These are phyloP conservation scores for Escallonia rubra DNA, from an alignment of 129 eudicot species.

Conservation along the genomic window DNA sequence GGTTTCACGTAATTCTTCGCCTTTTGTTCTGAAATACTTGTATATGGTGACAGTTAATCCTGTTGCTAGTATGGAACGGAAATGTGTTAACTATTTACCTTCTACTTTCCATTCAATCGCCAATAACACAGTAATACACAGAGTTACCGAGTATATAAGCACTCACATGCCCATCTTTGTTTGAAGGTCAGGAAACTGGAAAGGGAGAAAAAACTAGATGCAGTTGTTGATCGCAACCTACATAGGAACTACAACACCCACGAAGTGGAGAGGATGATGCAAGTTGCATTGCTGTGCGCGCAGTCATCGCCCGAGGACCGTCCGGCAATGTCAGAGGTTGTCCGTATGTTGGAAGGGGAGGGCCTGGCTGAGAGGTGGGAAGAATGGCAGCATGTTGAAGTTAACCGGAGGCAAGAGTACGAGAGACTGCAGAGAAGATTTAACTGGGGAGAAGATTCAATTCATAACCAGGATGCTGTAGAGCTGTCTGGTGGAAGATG, in stretches of 20 bases:
- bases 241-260: constrained; percentile 37
- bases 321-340: constrained; percentile 94
- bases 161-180: neutral
- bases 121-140: too few species aligned
- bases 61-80: too few species aligned
- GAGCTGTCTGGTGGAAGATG: constrained; percentile 97
- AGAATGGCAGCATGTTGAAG: constrained; percentile 87
- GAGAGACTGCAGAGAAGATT: constrained; percentile 90
- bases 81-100: too few species aligned
- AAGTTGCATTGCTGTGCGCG: constrained; percentile 93
- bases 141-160: too few species aligned
- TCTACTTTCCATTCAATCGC: neutral
- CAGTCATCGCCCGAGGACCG: constrained; percentile 88
- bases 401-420: constrained; percentile 69
- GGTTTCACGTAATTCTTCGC: too few species aligned
- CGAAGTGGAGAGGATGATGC: constrained; percentile 94
- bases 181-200: constrained; percentile 83
- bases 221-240: constrained; percentile 70
- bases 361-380: constrained; percentile 99
- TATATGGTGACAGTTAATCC: too few species aligned
- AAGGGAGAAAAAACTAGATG: constrained; percentile 69
- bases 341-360: constrained; percentile 95
- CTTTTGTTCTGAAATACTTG: too few species aligned
- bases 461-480: constrained; percentile 68
- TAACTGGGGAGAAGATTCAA: constrained; percentile 91